Evolutionary conservation across 2,329 filamentous ascomycete species (phyloP), one percentile per base, ranked within the genome.

Genomic region (Talaromyces sp.): DNA sequence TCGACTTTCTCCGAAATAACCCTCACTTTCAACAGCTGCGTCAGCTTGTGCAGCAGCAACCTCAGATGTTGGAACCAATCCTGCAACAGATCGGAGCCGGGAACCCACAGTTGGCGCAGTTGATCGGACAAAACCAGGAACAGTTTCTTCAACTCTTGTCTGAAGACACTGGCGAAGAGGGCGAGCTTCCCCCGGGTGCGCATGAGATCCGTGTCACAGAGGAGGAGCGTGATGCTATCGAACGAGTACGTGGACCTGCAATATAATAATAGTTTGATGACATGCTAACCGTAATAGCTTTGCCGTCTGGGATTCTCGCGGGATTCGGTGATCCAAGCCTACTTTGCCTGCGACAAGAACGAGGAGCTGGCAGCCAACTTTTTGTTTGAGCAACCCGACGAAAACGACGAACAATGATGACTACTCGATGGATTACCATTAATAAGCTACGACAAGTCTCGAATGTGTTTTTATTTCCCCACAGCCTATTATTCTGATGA

Each of bases 331-430:
- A 96, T 98, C 68, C 93, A 99, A 79, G 95, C 95, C 28, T 99
- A 98, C 80, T 99, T 99, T 74, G 95, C 95, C 36, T 99, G 95
- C 77, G 95, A 99, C 78, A 99, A 98, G 85, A 98, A 99, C 76
- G 95, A 99, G 79, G 95, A 99, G 78, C 84, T 99, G 57, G 95
- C 95, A 0, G 95, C 95, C 66, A 99, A 99, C 79, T 98, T 97
- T 78, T 83, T 99, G 63, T 99, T 99, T 73, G 95, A 99, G 70
- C 92, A 98, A 79, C 93, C 93, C 10, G 92, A 96, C 64, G 93
- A 97, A 55, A 88, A 91, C 39, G 74, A 79, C 56, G 74, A 78
- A 32, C 65, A 67, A 65, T 74, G 66, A 67, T 63, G 42, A 47
- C 42, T 28, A 28, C 4, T 61, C 51, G n/a, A 44, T 39, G 36